phyloP scores from a whole-genome alignment of 2,329 filamentous ascomycete species.

The Cryphonectria carpinicola region DNA sequence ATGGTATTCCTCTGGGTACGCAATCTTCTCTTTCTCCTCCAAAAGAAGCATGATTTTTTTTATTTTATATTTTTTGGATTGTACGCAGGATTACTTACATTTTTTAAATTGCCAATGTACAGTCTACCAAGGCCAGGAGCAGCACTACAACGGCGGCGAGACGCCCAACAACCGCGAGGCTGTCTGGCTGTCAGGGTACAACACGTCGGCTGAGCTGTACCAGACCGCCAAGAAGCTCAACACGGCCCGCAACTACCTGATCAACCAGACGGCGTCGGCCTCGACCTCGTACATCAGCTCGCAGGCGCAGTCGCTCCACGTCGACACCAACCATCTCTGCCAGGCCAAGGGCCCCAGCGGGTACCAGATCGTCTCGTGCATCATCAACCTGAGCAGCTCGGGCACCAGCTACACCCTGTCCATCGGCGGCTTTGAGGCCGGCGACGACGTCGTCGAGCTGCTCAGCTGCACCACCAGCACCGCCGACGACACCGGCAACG shows the following conservation, averaged over 20 bases:
- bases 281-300: slow-evolving; percentile 45
- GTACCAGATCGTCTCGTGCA: slow-evolving; percentile 44
- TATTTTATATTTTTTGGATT: no score
- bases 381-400: slow-evolving; percentile 44
- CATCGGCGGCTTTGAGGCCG: slow-evolving; percentile 38
- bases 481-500: slow-evolving; percentile 26
- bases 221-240: slow-evolving; percentile 52
- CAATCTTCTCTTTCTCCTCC: background rate
- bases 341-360: slow-evolving; percentile 47
- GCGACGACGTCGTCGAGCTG: slow-evolving; percentile 31
- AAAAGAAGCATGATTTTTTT: no score
- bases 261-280: slow-evolving; percentile 45
- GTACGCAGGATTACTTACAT: slow-evolving; percentile 8
- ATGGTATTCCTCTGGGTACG: slow-evolving; percentile 54
- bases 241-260: slow-evolving; percentile 51
- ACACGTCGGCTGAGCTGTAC: slow-evolving; percentile 49
- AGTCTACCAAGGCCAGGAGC: slow-evolving; percentile 63
- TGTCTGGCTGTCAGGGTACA: slow-evolving; percentile 52
- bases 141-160: slow-evolving; percentile 50
- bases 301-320: slow-evolving; percentile 41
- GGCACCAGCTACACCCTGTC: slow-evolving; percentile 33
- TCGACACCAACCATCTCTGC: slow-evolving; percentile 45
- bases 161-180: slow-evolving; percentile 54
- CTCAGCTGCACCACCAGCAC: slow-evolving; percentile 33
- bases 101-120: slow-evolving; percentile 40